Base-by-base conservation (phyloP, 768 basidiomycete genomes). In the Boletus reticuloceps region DNA sequence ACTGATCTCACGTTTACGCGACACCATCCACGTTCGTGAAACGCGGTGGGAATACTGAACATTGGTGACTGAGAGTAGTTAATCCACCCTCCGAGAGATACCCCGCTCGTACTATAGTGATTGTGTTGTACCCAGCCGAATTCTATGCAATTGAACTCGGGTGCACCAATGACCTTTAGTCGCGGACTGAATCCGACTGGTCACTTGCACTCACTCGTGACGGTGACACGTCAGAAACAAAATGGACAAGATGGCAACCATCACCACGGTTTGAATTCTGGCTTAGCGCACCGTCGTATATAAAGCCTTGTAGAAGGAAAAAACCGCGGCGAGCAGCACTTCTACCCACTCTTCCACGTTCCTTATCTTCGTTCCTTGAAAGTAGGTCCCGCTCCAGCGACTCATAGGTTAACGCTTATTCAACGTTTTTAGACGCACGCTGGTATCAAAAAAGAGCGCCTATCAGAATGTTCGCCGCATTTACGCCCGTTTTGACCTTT, bases 381-480 rank as follows among this genome's bases (percentile, higher is more conserved):
- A 29, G 62, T 52, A 42, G 11, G 56, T 58, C 47, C 9, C 36
- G 16, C 16, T 37, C 36, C 12, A 5, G 14, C 16, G 16, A 37
- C 1, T 17, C 36, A 37, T 13, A n/a, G n/a, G 29, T 29, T 29
- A 29, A 29, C 8, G 29, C 29, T 29, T 29, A 29, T 29, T 29
- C 29, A 29, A 29, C 29, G 29, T 29, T 53, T 50, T 34, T 51
- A 53, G 47, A 49, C 39, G n/a, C 9, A 1, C 29, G 29, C 22
- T 25, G 32, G 43, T 54, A 39, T n/a, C 54, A 36, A 53, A 43
- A 62, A 40, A 39, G 29, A 19, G 38, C 39, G 14, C 19, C 39
- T 39, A 47, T 12, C 36, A 37, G 16, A 19, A 66, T 70, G 69
- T 47, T 70, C 51, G 41, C 47, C 40, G 42, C 38, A 7, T 20